phyloP scores from a whole-genome alignment of 2,329 filamentous ascomycete genomes.

The Exophiala phaeomuriformis region DNA sequence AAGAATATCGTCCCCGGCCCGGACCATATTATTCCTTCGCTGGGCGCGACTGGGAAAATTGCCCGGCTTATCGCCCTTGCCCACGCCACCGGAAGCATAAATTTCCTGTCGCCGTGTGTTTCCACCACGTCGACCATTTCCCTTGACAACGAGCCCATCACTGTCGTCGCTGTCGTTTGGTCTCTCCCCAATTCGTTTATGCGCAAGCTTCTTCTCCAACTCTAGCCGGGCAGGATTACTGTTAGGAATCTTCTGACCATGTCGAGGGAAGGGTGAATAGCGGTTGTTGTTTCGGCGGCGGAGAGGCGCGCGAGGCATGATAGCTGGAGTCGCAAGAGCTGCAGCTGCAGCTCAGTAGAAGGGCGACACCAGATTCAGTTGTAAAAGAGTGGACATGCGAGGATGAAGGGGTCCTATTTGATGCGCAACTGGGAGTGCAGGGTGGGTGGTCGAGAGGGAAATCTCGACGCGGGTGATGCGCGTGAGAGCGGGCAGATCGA shows the following conservation, averaged over 20 bases:
- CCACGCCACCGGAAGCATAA: slow-evolving; percentile 26
- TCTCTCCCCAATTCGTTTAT: slow-evolving; percentile 21
- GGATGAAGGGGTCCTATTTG: too few relatives aligned
- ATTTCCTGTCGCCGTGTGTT: slow-evolving; percentile 20
- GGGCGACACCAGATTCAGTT: too few relatives aligned
- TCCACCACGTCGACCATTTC: slow-evolving; percentile 17
- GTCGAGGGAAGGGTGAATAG: slow-evolving; percentile 9
- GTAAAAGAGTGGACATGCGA: too few relatives aligned
- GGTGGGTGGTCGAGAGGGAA: not conserved
- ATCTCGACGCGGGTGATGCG: not conserved
- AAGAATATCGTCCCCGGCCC: slow-evolving; percentile 18
- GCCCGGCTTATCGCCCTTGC: slow-evolving; percentile 22
- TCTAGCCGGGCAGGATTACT: slow-evolving; percentile 16
- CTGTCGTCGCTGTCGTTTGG: slow-evolving; percentile 27
- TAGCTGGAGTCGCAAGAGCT: not conserved
- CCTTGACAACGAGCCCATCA: slow-evolving; percentile 26
- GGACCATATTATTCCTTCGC: slow-evolving; percentile 19
- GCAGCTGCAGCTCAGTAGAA: not conserved
- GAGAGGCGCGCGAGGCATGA: slow-evolving; percentile 24
- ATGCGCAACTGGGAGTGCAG: not conserved
- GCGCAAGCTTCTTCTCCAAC: slow-evolving; percentile 21
- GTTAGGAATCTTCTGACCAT: slow-evolving; percentile 7
- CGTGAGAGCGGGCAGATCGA: not conserved
- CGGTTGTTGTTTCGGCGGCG: slow-evolving; percentile 18
- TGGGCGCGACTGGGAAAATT: slow-evolving; percentile 22